These are phyloP conservation scores for Salix dunnii DNA, from an alignment of 345 rosid genomes.

Conservation along the genomic window DNA sequence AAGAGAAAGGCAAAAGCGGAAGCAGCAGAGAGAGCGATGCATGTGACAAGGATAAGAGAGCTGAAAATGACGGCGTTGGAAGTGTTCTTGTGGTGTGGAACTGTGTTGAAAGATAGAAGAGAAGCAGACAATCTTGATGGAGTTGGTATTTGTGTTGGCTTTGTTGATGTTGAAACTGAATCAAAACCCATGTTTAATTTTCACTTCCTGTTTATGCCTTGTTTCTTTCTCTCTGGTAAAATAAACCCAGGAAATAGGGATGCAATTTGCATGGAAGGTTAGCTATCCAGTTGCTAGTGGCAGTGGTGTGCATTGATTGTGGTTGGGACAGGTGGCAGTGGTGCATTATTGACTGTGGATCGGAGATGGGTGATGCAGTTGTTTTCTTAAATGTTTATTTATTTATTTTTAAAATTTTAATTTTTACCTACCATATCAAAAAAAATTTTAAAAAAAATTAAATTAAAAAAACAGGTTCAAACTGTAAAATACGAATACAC, in stretches of 20 bases:
- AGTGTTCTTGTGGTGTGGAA: conserved; percentile 23
- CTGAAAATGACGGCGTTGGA: conserved; percentile 44
- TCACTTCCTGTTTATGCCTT: neutral
- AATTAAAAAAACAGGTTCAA: too few relatives aligned
- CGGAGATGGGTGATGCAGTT: too few relatives aligned
- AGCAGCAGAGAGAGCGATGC: conserved; percentile 72
- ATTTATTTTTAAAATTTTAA: too few relatives aligned
- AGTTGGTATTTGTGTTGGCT: conserved; percentile 26
- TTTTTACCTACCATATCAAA: too few relatives aligned
- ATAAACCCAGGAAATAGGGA: neutral
- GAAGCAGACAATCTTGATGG: conserved; percentile 42
- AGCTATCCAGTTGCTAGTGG: neutral
- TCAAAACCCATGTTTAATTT: conserved; percentile 41
- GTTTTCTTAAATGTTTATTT: too few relatives aligned
- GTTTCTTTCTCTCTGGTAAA: neutral
- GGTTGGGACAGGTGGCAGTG: too few relatives aligned
- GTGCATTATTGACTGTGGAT: too few relatives aligned
- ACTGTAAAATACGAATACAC: too few relatives aligned
- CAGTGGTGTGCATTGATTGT: too few relatives aligned
- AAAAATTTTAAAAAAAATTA: too few relatives aligned
- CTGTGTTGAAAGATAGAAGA: conserved; percentile 52
- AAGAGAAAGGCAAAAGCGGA: conserved; percentile 65
- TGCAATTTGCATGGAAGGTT: neutral
- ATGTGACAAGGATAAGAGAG: conserved; percentile 48
- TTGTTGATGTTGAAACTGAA: conserved; percentile 29